Evolutionary conservation across 768 basidiomycete genomes (phyloP), one percentile per base, ranked within the genome.

Genomic region (Russula brevipes): DNA sequence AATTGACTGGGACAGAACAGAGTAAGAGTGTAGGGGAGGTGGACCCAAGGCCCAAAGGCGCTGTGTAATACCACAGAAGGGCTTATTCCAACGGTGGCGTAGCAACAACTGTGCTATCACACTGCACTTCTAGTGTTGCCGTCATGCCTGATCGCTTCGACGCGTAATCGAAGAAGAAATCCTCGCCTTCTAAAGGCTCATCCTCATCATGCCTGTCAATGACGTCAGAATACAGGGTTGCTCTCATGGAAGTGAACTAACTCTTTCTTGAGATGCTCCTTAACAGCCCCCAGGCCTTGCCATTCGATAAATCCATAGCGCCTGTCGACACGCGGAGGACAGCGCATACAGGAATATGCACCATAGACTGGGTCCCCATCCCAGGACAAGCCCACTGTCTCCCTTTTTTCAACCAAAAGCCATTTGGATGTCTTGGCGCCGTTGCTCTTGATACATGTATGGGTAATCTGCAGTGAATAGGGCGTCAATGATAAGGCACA

Each of bases 141-240:
- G 47, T 50, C 36, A 17, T 38, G 35, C 57, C 57, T 5, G 36
- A 39, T 31, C 57, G 57, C 35, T 38, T 47, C 36, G 46, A 39
- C 24, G 36, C 31, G 19, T 52, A 59, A 36, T 59, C 33, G 30
- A 52, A 59, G 49, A 59, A 52, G 39, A 12, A 59, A 36, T 59
- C 58, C 14, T 59, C 58, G 17, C 58, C 58, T 11, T 59, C 58
- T 42, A 52, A 14, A 6, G 58, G 50, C 8, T 59, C 58, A 45
- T 35, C 9, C 4, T 38, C 31, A 19, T 42, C 17, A 31, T 59
- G 58, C 49, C 58, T 59, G 31, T 42, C 50, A 39, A 44, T 0
- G 35, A 14, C 5, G 36, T 58, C 35, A n/a, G 4, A 5, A 24
- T 8, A 16, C 7, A 38, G 17, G 5, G 24, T 7, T 5, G 16